Base-by-base conservation (phyloP, 2,329 filamentous ascomycete genomes). In the Microcyclosporella mali region DNA sequence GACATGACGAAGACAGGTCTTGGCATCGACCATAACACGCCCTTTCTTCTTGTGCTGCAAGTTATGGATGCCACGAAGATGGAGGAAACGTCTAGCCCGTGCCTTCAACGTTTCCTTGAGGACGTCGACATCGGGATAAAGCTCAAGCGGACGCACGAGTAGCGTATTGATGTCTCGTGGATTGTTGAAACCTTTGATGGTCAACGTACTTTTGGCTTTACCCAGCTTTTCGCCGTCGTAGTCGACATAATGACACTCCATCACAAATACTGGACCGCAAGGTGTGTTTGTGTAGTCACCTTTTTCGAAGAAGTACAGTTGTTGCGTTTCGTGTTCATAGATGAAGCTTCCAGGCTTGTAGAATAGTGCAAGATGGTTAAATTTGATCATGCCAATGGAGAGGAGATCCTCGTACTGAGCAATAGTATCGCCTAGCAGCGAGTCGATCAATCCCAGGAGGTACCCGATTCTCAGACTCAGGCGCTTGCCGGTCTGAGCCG, bases 221-320 rank as follows among this genome's bases (percentile, higher is more conserved):
- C 40, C 40, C 12, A 42, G 14, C 17, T 36, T 42, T 4, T 37
- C 27, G 18, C 40, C 40, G 15, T 37, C 15, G 27, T 37, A 42
- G 33, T 42, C 33, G 9, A 41, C 19, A n/a, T 41, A 37, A 15
- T 42, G 21, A 25, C 40, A 42, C 30, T 42, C 40, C 7, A 42
- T 32, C 8, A 18, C 33, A 18, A 12, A 42, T 3, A 31, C 40
- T 14, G 16, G 11, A 11, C 40, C 40, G 15, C 40, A 42, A 8
- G 16, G 3, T 10, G 40, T 42, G 4, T 30, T 27, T 18, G 19
- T 35, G 33, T 42, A 42, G n/a, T 16, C 33, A 4, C 21, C 40
- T 17, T 31, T 32, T 21, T 42, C 33, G 8, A 42, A 27, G n/a
- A 17, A 32, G 17, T 31, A 42, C 17, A 42, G 11, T 4, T 42